These are phyloP conservation scores for Oryza glaberrima DNA, from an alignment of 176 grass and related monocot genomes.

Conservation along the genomic window DNA sequence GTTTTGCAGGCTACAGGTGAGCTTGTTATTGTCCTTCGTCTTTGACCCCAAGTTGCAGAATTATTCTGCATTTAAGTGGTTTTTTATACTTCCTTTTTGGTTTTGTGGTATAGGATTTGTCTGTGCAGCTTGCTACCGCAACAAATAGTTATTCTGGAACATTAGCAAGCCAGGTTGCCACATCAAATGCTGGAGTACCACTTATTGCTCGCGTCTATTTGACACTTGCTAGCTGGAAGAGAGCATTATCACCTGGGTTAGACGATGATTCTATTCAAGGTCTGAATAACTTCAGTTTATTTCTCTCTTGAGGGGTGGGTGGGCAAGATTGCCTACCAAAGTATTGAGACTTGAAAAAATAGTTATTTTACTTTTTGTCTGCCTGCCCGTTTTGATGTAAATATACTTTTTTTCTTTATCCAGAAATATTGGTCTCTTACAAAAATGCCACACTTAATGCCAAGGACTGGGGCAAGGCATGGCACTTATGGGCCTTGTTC, in stretches of 20 bases:
- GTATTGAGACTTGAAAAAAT: not conserved
- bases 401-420: slow-evolving; percentile 7
- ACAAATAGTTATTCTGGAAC: slow-evolving; percentile 58
- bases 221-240: slow-evolving; percentile 94
- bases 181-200: slow-evolving; percentile 63
- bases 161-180: slow-evolving; percentile 40
- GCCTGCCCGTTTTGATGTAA: slow-evolving; percentile 24
- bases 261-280: slow-evolving; percentile 94
- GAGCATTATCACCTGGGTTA: slow-evolving; percentile 80
- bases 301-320: not conserved
- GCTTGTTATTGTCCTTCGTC: slow-evolving; percentile 14
- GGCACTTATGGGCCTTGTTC: slow-evolving; percentile 97
- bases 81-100: slow-evolving; percentile 28
- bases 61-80: slow-evolving; percentile 17
- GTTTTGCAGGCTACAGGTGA: slow-evolving; percentile 91
- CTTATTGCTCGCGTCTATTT: slow-evolving; percentile 94
- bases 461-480: slow-evolving; percentile 94
- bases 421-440: slow-evolving; percentile 87
- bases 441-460: slow-evolving; percentile 88
- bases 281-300: slow-evolving; percentile 39
- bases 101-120: slow-evolving; percentile 68
- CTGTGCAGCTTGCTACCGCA: slow-evolving; percentile 63
- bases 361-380: slow-evolving; percentile 18
- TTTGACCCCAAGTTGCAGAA: slow-evolving; percentile 16
- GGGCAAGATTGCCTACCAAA: not conserved